Evolutionary conservation across 768 basidiomycete species (phyloP).

Genomic region (Collybiopsis luxurians): DNA sequence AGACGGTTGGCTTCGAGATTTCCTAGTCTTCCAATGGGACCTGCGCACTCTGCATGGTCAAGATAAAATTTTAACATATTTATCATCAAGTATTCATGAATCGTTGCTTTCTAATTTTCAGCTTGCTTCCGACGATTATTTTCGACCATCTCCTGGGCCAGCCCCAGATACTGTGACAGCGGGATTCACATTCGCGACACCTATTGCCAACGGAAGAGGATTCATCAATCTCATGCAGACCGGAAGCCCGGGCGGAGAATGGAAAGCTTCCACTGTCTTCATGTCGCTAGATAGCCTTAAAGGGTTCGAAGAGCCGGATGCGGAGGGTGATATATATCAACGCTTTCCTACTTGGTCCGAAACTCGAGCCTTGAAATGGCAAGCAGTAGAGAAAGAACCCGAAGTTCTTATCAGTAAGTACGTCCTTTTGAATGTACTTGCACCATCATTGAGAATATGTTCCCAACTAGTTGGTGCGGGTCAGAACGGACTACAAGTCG

Average conservation of each 20-base stretch:
- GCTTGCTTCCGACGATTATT: constrained; percentile 3
- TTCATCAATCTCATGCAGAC: background rate
- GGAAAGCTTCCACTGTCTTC: constrained; percentile 16
- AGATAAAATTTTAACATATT: background rate
- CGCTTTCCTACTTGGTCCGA: background rate
- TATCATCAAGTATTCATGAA: constrained; percentile 12
- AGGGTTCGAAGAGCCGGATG: constrained; percentile 14
- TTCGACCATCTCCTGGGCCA: background rate
- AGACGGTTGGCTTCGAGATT: constrained; percentile 4
- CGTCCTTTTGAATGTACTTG: background rate
- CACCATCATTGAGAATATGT: too few relatives aligned
- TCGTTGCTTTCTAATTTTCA: background rate
- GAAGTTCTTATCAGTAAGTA: background rate
- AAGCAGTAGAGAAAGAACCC: background rate
- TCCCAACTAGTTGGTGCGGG: constrained; percentile 36
- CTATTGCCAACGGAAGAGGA: background rate
- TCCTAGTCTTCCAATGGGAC: constrained; percentile 1
- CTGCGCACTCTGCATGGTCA: constrained; percentile 1
- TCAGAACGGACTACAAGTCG: constrained; percentile 41
- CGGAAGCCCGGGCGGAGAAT: background rate
- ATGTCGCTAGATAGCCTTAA: constrained; percentile 13
- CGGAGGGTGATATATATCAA: constrained; percentile 5
- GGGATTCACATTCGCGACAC: constrained; percentile 1
- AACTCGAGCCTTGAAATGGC: background rate
- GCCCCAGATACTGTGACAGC: background rate